Base-by-base conservation (phyloP, 441 rosid species). In the Jatropha podagrica region DNA sequence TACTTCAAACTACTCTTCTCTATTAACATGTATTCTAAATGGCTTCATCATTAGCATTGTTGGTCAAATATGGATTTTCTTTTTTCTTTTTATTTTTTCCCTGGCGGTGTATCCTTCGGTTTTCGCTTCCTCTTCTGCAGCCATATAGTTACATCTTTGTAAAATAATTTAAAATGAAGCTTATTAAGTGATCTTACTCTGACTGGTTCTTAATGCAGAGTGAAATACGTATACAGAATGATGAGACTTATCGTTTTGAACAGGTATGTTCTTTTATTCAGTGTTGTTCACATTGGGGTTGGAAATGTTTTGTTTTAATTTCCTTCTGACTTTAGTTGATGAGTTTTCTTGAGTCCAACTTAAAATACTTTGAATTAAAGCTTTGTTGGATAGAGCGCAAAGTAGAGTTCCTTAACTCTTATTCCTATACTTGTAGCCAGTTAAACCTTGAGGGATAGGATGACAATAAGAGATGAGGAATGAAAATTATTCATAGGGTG, bases 201-300 rank as follows among this genome's bases (percentile, higher is more conserved):
- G 17, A 44, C 71, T 51, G 23, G 51, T 68, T 65, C 48, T 77
- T 66, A 73, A 72, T 86, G 89, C 98, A 96, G 99, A 88, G 80
- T 81, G 99, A 93, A 86, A 93, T 96, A 77, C 54, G 49, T 52
- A 84, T 90, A 77, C 99, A 93, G 82, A 96, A 93, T 60, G 86
- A 77, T 27, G 97, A 92, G 73, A 41, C 79, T 68, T 92, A 96
- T 77, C 93, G 97, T 77, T 92, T 86, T 83, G 99, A 93, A 75
- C 98, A 96, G 98, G 99, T 93, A 84, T 68, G 38, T 61, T 46
- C 40, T 55, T 63, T 76, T 77, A 15, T 18, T 77, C 54, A 44
- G 52, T 73, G 79, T 65, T 76, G 37, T 63, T 71, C 62, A 41
- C 46, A 65, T 23, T 58, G 44, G 23, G 64, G 17, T 41, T 46